A percentile compares a stretch with the other conserved stretches of the same genome.
Evolutionary conservation across 768 basidiomycete genomes (phyloP).

Genomic region (Trametes coccinea): DNA sequence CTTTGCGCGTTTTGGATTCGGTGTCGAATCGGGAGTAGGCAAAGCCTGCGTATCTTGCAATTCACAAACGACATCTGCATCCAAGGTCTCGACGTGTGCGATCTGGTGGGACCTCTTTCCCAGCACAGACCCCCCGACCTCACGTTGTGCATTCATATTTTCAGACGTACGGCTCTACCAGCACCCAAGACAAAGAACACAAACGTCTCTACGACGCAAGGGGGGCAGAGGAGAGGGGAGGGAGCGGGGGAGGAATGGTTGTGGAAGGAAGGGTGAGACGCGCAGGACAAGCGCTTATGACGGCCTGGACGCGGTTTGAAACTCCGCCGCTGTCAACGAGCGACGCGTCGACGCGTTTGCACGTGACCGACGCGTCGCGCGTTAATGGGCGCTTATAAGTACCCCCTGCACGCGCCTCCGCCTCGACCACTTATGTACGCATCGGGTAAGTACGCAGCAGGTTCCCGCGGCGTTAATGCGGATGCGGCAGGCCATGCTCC

Average conservation of each 20-base stretch:
- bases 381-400: background rate
- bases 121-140: slow-evolving; percentile 32
- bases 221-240: slow-evolving; percentile 11
- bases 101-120: slow-evolving; percentile 37
- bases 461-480: slow-evolving; percentile 15
- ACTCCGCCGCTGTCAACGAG: slow-evolving; percentile 31
- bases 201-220: slow-evolving; percentile 15
- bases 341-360: background rate
- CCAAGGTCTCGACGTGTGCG: slow-evolving; percentile 25
- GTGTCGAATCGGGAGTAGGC: slow-evolving; percentile 62
- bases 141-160: slow-evolving; percentile 25
- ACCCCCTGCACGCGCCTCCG: background rate
- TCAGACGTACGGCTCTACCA: background rate
- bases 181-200: background rate
- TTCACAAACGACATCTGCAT: slow-evolving; percentile 38
- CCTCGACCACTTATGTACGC: background rate
- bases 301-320: slow-evolving; percentile 26
- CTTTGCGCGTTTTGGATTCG: slow-evolving; percentile 64
- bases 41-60: slow-evolving; percentile 27
- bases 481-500: slow-evolving; percentile 1
- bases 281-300: slow-evolving; percentile 21
- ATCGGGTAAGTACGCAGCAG: background rate
- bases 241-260: slow-evolving; percentile 19
- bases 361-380: slow-evolving; percentile 21
- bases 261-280: slow-evolving; percentile 21